Base-by-base conservation (phyloP, 306 rosid genomes). In the Cucumis cinereus region DNA sequence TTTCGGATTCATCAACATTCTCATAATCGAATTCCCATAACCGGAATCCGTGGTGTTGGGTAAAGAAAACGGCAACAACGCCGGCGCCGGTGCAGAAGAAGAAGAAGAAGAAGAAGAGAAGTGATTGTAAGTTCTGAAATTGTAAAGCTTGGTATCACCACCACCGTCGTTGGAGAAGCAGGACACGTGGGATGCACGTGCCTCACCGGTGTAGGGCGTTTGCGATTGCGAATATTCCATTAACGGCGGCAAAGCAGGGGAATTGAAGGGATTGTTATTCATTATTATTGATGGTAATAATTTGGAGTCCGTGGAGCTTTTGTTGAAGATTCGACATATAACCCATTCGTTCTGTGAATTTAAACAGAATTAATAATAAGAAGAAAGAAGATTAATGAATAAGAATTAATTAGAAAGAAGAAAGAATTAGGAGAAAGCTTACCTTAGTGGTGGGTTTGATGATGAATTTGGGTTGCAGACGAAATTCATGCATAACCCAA, bases 401-500 rank as follows among this genome's bases (percentile, higher is more conserved):
- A n/a, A n/a, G n/a, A n/a, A n/a, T 30, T 30, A 3, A 1, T 2
- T 8, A 41, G 0, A 8, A 41, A 23, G 6, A 13, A 13, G 30
- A n/a, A n/a, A n/a, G 10, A 26, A 22, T 30, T 30, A 30, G 16
- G 3, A 1, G 7, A 0, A 11, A 10, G 5, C n/a, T n/a, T 13
- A 63, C 75, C 75, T 70, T 70, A 3, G 36, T 41, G 30, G 36
- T 41, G 19, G 74, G n/a, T 14, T 68, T 68, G 55, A 68, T n/a
- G 7, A 68, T 53, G 8, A 9, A 61, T 61, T 61, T 76, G 28
- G 17, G 20, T 16, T 61, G 49, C 6, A 76, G 28, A 6, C 79
- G 79, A 26, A 26, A 76, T 7, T 76, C 79, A 13, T 76, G 79
- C 69, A 76, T 76, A n/a, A 76, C 79, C 79, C 79, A 76, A 20